Evolutionary conservation across 176 grass and related monocot genomes (phyloP).

Genomic region (Poa pratensis): DNA sequence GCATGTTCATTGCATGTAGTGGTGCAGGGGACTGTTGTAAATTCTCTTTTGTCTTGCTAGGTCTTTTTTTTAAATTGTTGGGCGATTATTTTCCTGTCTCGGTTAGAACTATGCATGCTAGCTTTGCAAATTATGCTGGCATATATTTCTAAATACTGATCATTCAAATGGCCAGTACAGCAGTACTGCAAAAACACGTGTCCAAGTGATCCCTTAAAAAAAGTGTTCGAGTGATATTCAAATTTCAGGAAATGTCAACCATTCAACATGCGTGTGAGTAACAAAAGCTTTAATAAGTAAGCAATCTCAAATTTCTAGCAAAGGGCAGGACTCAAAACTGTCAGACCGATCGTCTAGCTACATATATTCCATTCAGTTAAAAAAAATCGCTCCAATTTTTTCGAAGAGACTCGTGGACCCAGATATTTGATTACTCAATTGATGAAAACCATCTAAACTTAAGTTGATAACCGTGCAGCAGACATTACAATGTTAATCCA

Average conservation of each 20-base stretch:
- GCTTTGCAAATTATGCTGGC: too few relatives aligned
- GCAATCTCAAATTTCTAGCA: too few relatives aligned
- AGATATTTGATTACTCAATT: not conserved
- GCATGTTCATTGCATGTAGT: slow-evolving; percentile 31
- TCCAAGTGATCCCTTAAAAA: too few relatives aligned
- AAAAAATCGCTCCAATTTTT: too few relatives aligned
- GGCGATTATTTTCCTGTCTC: not conserved
- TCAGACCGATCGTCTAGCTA: too few relatives aligned
- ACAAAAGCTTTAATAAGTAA: too few relatives aligned
- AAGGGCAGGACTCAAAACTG: too few relatives aligned
- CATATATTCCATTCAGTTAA: not conserved
- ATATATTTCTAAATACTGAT: too few relatives aligned
- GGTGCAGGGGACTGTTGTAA: slow-evolving; percentile 39
- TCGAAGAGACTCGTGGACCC: not conserved
- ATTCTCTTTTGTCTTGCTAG: slow-evolving; percentile 24
- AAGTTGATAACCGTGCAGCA: not conserved
- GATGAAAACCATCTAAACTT: not conserved
- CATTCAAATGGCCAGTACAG: not conserved
- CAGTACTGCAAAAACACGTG: too few relatives aligned
- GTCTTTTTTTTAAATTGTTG: not conserved
- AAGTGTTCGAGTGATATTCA: too few relatives aligned
- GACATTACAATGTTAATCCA: not conserved
- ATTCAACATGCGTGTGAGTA: too few relatives aligned
- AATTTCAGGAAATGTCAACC: too few relatives aligned
- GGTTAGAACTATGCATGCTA: not conserved